A percentile compares a stretch with the other conserved stretches of the same genome.
These are phyloP conservation scores for Dendryphion nanum DNA, from an alignment of 2,329 filamentous ascomycete species.

Conservation along the genomic window DNA sequence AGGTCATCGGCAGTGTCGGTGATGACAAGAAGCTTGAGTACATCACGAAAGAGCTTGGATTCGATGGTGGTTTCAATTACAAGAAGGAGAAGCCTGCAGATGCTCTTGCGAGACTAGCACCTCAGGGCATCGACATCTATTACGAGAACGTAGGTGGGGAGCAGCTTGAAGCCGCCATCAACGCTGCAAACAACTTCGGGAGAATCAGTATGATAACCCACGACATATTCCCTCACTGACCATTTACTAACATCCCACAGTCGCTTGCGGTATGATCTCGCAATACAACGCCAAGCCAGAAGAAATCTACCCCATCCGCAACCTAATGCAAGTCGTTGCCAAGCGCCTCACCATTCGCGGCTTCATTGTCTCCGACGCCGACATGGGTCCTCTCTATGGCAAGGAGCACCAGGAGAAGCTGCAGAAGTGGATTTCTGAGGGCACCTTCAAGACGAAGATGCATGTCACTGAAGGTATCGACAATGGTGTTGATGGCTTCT, in stretches of 20 bases:
- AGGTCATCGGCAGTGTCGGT: slow-evolving; percentile 77
- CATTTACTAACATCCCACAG: slow-evolving; percentile 13
- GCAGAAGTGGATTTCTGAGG: slow-evolving; percentile 73
- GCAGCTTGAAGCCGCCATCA: slow-evolving; percentile 67
- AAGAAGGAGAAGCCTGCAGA: slow-evolving; percentile 73
- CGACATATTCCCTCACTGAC: slow-evolving; percentile 1
- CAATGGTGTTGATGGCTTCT: slow-evolving; percentile 68
- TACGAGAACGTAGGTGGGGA: slow-evolving; percentile 80
- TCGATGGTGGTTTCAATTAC: slow-evolving; percentile 82
- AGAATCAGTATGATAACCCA: slow-evolving; percentile 54
- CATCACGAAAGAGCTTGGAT: slow-evolving; percentile 66
- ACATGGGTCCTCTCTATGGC: slow-evolving; percentile 65
- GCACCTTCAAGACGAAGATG: slow-evolving; percentile 69
- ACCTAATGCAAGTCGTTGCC: slow-evolving; percentile 61
- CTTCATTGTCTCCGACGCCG: slow-evolving; percentile 68
- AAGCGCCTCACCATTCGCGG: slow-evolving; percentile 72
- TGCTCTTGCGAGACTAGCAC: slow-evolving; percentile 68
- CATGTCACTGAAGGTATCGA: slow-evolving; percentile 74
- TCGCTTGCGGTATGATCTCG: slow-evolving; percentile 65
- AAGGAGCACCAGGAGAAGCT: slow-evolving; percentile 75
- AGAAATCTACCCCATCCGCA: slow-evolving; percentile 65
- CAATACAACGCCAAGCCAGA: slow-evolving; percentile 66
- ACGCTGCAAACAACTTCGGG: slow-evolving; percentile 63
- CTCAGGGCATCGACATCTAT: slow-evolving; percentile 78
- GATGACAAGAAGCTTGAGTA: slow-evolving; percentile 77